Percentiles rank a stretch among this genome's conserved stretches.
Conservation (phyloP, 2,329 filamentous ascomycete genomes). For the Bertia moriformis region DNA sequence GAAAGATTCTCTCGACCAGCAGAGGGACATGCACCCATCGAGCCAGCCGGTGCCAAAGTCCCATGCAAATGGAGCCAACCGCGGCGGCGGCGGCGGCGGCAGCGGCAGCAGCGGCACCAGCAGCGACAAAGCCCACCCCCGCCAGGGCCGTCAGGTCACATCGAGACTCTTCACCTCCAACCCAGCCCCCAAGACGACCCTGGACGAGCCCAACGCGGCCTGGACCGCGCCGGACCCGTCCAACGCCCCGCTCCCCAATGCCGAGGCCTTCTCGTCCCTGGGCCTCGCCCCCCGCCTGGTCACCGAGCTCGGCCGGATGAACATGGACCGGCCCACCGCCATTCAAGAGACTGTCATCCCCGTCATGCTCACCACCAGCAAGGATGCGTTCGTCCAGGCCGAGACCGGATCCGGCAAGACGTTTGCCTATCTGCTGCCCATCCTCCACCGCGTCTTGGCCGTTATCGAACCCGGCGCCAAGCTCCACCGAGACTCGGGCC, state of each 20-base stretch:
- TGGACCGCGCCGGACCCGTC: conserved; percentile 56
- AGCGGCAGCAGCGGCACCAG: conserved; percentile 5
- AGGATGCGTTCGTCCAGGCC: conserved; percentile 89
- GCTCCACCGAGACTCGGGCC: conserved; percentile 70
- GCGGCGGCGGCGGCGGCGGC: too few relatives aligned
- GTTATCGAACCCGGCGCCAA: conserved; percentile 37
- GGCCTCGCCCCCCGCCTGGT: conserved; percentile 71
- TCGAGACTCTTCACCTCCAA: conserved; percentile 91
- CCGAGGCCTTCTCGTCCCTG: conserved; percentile 73
- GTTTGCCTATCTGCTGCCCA: conserved; percentile 77
- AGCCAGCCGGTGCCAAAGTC: conserved; percentile 7
- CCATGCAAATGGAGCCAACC: conserved; percentile 1
- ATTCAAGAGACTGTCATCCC: conserved; percentile 85
- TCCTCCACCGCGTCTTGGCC: conserved; percentile 74
- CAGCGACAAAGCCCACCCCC: conserved; percentile 12
- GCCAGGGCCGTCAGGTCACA: conserved; percentile 44
- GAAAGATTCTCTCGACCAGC: too few relatives aligned
- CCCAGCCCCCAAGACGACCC: conserved; percentile 53
- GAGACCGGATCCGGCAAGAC: conserved; percentile 97
- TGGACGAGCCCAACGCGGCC: conserved; percentile 30
- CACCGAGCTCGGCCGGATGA: conserved; percentile 71
- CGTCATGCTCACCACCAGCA: conserved; percentile 64
- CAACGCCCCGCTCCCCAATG: conserved; percentile 76
- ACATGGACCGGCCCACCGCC: conserved; percentile 78
- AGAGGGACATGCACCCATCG: conserved; percentile 7